Conservation (phyloP, 345 rosid species). For the Pseudoturritis turrita region DNA sequence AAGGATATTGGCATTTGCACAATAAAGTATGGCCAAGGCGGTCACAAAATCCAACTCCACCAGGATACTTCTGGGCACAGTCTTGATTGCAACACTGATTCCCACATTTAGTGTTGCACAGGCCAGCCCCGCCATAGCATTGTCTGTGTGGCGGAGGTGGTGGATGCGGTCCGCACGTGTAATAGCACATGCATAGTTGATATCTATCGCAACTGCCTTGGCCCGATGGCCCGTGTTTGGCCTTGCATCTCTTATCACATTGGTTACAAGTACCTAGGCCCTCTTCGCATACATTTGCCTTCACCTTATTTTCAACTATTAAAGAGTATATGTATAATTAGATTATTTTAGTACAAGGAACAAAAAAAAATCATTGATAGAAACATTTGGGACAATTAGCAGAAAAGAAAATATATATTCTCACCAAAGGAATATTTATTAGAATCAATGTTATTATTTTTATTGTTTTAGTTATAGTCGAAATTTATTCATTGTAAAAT, state of each 20-base stretch:
- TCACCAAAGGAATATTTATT: too few species aligned
- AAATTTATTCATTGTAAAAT: too few species aligned
- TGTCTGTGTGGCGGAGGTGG: background rate
- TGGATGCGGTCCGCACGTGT: background rate
- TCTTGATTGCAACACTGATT: background rate
- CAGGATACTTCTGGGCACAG: constrained; percentile 14
- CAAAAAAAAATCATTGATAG: too few species aligned
- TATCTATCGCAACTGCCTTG: background rate
- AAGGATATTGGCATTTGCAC: constrained; percentile 18
- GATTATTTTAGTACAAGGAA: background rate
- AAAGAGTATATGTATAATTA: too few species aligned
- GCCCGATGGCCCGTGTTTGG: background rate
- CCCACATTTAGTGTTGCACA: background rate
- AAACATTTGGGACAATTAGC: background rate
- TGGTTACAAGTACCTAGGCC: background rate
- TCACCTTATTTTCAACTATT: background rate
- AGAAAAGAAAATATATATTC: too few species aligned
- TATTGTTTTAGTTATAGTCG: too few species aligned
- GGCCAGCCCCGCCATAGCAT: background rate
- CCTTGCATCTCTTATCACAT: constrained; percentile 20
- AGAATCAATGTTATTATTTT: too few species aligned
- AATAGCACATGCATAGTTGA: constrained; percentile 1
- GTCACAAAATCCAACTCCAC: constrained; percentile 15
- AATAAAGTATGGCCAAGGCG: background rate
- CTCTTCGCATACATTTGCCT: background rate